Evolutionary conservation across 2,329 filamentous ascomycete species (phyloP).

Genomic region (Aureobasidium leucospermi): DNA sequence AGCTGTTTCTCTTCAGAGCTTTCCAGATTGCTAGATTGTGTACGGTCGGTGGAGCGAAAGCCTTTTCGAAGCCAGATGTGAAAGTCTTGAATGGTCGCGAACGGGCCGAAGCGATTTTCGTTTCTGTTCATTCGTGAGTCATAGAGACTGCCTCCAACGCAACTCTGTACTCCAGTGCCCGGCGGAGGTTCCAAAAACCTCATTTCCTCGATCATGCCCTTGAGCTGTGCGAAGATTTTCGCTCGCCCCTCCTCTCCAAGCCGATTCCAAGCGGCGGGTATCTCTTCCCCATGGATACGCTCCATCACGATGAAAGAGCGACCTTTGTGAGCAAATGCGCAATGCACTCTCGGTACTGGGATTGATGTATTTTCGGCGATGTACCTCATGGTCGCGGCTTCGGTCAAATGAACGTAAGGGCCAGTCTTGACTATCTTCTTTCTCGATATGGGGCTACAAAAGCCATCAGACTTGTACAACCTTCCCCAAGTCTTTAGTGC

Average conservation of each 20-base stretch:
- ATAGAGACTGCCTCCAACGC: neutral
- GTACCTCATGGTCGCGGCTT: slow-evolving; percentile 36
- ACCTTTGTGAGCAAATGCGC: slow-evolving; percentile 35
- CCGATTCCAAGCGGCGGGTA: neutral
- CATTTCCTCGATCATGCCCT: neutral
- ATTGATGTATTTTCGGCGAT: slow-evolving; percentile 36
- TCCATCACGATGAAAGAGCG: slow-evolving; percentile 41
- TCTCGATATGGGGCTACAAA: neutral
- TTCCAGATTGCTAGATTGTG: neutral
- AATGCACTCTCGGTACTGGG: slow-evolving; percentile 40
- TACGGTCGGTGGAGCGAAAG: neutral
- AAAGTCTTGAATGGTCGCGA: neutral
- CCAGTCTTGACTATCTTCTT: neutral
- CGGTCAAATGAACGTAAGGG: slow-evolving; percentile 18
- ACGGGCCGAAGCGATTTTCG: neutral
- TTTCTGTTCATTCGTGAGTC: neutral
- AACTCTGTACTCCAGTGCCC: neutral
- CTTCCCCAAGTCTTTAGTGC: neutral
- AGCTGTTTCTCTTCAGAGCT: neutral
- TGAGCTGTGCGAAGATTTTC: neutral
- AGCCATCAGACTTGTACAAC: neutral
- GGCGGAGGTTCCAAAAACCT: neutral
- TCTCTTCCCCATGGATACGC: slow-evolving; percentile 13
- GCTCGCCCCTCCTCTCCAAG: neutral
- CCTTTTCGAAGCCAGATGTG: slow-evolving; percentile 1